Conservation (phyloP, 2,329 filamentous ascomycete species). For the Ophiostoma quercus region DNA sequence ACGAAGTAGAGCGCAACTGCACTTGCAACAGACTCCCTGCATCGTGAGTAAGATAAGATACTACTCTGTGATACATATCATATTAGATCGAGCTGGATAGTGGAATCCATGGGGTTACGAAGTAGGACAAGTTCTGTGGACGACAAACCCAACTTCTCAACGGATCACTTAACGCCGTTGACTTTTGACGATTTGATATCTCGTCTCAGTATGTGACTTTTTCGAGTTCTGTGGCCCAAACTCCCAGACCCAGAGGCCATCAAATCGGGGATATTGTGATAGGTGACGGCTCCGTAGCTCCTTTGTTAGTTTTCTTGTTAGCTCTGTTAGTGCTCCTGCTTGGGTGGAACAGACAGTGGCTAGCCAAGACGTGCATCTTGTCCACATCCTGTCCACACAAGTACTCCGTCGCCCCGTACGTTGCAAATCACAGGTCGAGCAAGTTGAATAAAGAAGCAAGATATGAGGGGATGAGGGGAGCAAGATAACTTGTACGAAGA, state of each 20-base stretch:
- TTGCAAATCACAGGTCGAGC: background rate
- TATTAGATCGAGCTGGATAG: background rate
- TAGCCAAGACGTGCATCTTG: background rate
- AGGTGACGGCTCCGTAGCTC: background rate
- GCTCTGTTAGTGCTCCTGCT: background rate
- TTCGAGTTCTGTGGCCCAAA: background rate
- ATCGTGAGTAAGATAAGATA: background rate
- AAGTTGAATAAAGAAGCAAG: background rate
- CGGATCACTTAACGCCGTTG: background rate
- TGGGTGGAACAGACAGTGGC: background rate
- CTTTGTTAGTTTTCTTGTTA: background rate
- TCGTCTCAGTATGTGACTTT: background rate
- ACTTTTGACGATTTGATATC: background rate
- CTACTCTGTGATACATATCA: background rate
- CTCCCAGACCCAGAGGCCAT: background rate
- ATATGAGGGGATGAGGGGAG: background rate
- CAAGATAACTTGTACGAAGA: background rate
- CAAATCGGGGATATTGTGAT: background rate
- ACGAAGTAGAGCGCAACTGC: background rate
- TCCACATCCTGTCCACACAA: background rate
- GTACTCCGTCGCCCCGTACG: background rate
- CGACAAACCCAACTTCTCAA: background rate
- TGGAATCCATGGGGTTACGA: background rate
- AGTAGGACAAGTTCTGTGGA: background rate
- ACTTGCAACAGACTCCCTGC: background rate